These are phyloP conservation scores for Termitomyces sp. DNA, from an alignment of 768 basidiomycete genomes.

Conservation along the genomic window DNA sequence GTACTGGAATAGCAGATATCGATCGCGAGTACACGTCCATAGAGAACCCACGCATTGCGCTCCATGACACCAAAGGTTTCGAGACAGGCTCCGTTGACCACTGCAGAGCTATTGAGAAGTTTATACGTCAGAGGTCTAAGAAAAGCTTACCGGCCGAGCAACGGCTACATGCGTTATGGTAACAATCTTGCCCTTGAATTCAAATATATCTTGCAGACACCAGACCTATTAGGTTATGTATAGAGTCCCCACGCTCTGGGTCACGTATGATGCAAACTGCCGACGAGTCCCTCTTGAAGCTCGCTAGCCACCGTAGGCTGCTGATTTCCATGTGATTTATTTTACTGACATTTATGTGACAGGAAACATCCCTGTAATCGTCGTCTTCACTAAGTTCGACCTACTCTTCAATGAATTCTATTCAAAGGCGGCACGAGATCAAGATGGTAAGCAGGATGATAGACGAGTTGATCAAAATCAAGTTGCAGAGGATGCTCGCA, in stretches of 20 bases:
- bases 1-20: slow-evolving; percentile 2
- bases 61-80: slow-evolving; percentile 2
- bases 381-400: slow-evolving; percentile 2
- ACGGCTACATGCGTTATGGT: slow-evolving; percentile 1
- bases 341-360: background rate
- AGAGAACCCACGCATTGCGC: background rate
- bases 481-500: background rate
- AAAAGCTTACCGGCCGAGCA: background rate
- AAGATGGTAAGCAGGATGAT: background rate
- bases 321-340: background rate
- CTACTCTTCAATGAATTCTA: background rate
- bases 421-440: background rate
- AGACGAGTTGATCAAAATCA: background rate
- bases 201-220: background rate
- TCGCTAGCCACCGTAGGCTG: background rate
- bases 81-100: background rate
- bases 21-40: background rate
- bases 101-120: background rate
- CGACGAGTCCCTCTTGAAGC: background rate
- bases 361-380: slow-evolving; percentile 2
- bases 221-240: background rate
- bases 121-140: background rate
- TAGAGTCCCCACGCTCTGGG: background rate
- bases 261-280: slow-evolving; percentile 2
- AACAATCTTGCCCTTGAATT: background rate